These are phyloP conservation scores for Aurantiochytrium sp. DNA, from an alignment of 108 stramenopile genomes.

Conservation along the genomic window DNA sequence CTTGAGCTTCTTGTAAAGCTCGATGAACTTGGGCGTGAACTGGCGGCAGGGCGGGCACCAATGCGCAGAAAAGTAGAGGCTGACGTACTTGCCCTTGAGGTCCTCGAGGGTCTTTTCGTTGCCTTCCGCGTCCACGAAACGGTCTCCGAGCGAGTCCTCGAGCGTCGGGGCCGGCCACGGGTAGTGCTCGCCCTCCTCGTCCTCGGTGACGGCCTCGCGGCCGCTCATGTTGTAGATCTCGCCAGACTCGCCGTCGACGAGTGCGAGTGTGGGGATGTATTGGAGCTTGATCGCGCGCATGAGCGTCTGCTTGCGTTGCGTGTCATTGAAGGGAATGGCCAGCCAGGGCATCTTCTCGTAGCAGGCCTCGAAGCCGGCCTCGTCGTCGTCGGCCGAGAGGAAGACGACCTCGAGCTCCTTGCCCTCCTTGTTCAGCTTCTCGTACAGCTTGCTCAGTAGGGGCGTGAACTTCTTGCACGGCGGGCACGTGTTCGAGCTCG, in stretches of 20 bases:
- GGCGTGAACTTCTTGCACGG: slow-evolving; percentile 85
- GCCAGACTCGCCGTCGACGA: slow-evolving; percentile 79
- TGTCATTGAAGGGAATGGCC: slow-evolving; percentile 69
- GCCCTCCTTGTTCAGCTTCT: slow-evolving; percentile 49
- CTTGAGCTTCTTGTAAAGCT: neutral
- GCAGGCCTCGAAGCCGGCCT: slow-evolving; percentile 66
- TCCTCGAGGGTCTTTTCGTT: neutral
- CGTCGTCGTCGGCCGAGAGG: slow-evolving; percentile 70
- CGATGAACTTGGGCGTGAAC: slow-evolving; percentile 13
- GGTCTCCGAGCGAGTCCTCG: neutral
- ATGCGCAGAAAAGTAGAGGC: slow-evolving; percentile 21
- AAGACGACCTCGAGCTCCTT: slow-evolving; percentile 80
- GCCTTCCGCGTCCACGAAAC: neutral
- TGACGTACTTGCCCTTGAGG: neutral
- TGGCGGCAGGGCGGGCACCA: slow-evolving; percentile 37
- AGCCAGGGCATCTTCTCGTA: slow-evolving; percentile 73
- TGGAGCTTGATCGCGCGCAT: slow-evolving; percentile 59
- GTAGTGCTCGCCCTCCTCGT: slow-evolving; percentile 68
- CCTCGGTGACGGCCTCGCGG: slow-evolving; percentile 70
- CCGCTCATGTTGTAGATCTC: slow-evolving; percentile 73
- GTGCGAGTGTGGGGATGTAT: slow-evolving; percentile 68
- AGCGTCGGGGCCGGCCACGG: slow-evolving; percentile 61
- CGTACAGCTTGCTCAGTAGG: slow-evolving; percentile 75
- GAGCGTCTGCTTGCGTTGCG: slow-evolving; percentile 55
- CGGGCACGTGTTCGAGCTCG: slow-evolving; percentile 53